Conservation (phyloP, 495 filamentous ascomycete species). For the Jackrogersella multiformis region DNA sequence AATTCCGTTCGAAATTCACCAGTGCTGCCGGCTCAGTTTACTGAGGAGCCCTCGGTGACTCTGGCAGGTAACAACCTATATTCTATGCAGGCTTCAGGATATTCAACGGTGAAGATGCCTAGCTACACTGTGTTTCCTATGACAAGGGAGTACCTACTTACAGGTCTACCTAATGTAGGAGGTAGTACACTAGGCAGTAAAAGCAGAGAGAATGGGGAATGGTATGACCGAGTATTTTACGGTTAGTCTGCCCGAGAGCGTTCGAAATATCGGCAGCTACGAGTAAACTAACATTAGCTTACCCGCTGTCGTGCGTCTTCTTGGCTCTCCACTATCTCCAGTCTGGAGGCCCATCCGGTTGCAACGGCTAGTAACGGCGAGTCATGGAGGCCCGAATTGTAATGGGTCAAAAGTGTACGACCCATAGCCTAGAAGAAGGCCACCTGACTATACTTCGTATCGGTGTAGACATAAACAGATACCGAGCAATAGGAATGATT, state of each 20-base stretch:
- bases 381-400: conserved; percentile 24
- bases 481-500: conserved; percentile 4
- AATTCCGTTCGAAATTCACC: conserved; percentile 34
- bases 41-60: conserved; percentile 15
- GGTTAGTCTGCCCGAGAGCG: conserved; percentile 24
- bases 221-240: conserved; percentile 13
- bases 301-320: conserved; percentile 39
- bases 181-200: conserved; percentile 1
- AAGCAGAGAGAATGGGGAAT: not conserved
- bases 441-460: conserved; percentile 16
- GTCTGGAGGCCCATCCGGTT: conserved; percentile 19
- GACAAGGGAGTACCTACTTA: conserved; percentile 3
- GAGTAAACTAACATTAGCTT: conserved; percentile 32
- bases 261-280: conserved; percentile 25
- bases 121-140: not conserved
- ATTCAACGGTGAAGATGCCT: not conserved
- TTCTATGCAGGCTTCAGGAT: no score
- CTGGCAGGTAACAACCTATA: no score
- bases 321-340: conserved; percentile 35
- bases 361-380: conserved; percentile 22
- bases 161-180: no score
- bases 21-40: conserved; percentile 13
- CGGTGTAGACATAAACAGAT: conserved; percentile 2
- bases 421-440: conserved; percentile 16
- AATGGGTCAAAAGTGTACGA: conserved; percentile 21